Base-by-base conservation (phyloP, 495 filamentous ascomycete genomes). In the Aspergillus homomorphus region DNA sequence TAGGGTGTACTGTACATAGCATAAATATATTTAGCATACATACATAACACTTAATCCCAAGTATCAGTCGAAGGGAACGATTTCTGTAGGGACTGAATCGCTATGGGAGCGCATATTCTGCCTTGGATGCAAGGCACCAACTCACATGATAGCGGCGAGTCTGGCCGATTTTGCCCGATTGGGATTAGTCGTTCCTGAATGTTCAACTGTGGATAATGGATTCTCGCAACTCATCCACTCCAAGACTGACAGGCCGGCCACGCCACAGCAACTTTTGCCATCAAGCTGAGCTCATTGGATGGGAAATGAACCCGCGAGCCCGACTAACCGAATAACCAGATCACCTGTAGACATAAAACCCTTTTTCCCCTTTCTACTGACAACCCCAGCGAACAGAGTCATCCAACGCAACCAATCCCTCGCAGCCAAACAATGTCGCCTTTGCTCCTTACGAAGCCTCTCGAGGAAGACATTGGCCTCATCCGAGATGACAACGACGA, bases 401-500 rank as follows among this genome's bases (percentile, higher is more conserved):
- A 38, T 38, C 33, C 6, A 7, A 12, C 33, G 8, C 10, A 9
- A 12, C 33, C 33, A n/a, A n/a, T 38, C 33, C 6, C 6, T 38
- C 33, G 33, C 33, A 38, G 33, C 33, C 8, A 38, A 2, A 14
- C 33, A 38, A 38, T 38, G 33, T 38, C 33, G 10, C 4, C 33
- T 38, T 14, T 38, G 33, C 33, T 38, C 33, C 33, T 38, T 12
- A 38, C 33, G 33, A 38, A 38, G 33, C 33, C 33, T 38, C 33
- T 38, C 4, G 12, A 38, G 10, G 33, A 38, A 38, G 33, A 53
- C 20, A 28, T 26, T 45, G 33, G 42, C 23, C 4, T n/a, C 15
- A 20, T 21, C 21, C 6, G 53, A 15, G 9, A n/a, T n/a, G n/a
- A 16, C 21, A 51, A 59, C 21, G 53, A 61, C 3, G 66, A 73